Evolutionary conservation across 768 basidiomycete genomes (phyloP), one percentile per base, ranked within the genome.

Genomic region (Collybia mongolica): DNA sequence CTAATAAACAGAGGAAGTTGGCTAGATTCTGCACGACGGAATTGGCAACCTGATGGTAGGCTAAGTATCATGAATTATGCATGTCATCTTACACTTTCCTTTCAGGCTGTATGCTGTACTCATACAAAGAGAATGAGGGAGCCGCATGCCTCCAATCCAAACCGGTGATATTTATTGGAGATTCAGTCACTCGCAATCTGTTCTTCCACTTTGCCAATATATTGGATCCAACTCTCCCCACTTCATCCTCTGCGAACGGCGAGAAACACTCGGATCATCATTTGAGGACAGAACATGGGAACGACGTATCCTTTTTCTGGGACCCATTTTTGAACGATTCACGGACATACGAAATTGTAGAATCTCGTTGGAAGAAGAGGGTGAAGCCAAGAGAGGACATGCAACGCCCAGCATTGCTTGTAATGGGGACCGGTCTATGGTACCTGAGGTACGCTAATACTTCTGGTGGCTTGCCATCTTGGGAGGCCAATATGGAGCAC

Each of bases 11-110:
- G 72, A 36, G 93, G 93, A 23, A 80, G 77, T 57, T 96, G 93
- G 93, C 65, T 93, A 48, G 93, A 93, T 63, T 64, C 68, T 20
- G 67, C 63, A 36, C 76, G 78, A 62, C 73, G 65, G 53, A 86
- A 85, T 60, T 97, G 93, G 93, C 93, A 97, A 63, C 93, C 93
- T 2, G 81, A 91, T 53, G 91, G 93, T 87, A 52, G 53, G 78
- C 65, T 12, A 3, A 28, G 48, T 7, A 24, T 24, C 29, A 49
- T 24, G 46, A 22, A 45, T 32, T n/a, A 39, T 44, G 9, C 48
- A 24, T 54, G 41, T 43, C 49, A 53, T 56, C 38, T 46, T 37
- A 41, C 9, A 12, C 14, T 32, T 20, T 28, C 15, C 20, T n/a
- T n/a, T 18, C 56, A 93, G 90, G 90, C 23, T 95, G 93, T 63